Base-by-base conservation (phyloP, 208 protist genomes). In the Leishmania major region DNA sequence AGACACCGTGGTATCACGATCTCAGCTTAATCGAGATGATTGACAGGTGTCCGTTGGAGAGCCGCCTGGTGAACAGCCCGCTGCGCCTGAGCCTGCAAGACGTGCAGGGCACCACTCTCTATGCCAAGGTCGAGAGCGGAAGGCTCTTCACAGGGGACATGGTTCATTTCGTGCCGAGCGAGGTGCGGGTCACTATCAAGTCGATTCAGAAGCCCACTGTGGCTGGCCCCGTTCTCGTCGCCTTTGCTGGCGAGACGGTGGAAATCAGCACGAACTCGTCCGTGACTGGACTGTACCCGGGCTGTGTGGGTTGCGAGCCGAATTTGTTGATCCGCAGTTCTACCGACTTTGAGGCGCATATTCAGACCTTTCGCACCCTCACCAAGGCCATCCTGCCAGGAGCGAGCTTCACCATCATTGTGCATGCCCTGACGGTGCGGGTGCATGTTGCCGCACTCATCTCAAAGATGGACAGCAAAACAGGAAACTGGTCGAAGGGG, bases 61-160 rank as follows among this genome's bases (percentile, higher is more conserved):
- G 87, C 62, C 89, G 93, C 62, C 86, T 97, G 8, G 69, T 95
- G 35, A 84, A 88, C 76, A 83, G 81, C 28, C 90, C 92, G 69
- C 80, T 95, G 77, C 94, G 94, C 37, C 78, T 97, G 43, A 94
- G 88, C 72, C 83, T 97, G 49, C 91, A 94, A 72, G 94, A 97
- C 75, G 77, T 96, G 28, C 81, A 92, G 40, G 85, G 79, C 75
- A 83, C 80, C 72, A 92, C 81, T 3, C 82, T 97, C 19, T 96
- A 92, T 82, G 89, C 83, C 79, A 93, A 94, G 77, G 90, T 97
- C 55, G 94, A 97, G 79, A 92, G 90, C 78, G 94, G 94, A n/a
- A 75, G 80, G 40, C 64, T 97, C 17, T 75, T 84, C 49, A 86
- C 87, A 17, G 89, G 89, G 0, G 87, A 83, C 51, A 87, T 79